These are phyloP conservation scores for Stereum hirsutum DNA, from an alignment of 1,284 basidiomycete genomes.

Conservation along the genomic window DNA sequence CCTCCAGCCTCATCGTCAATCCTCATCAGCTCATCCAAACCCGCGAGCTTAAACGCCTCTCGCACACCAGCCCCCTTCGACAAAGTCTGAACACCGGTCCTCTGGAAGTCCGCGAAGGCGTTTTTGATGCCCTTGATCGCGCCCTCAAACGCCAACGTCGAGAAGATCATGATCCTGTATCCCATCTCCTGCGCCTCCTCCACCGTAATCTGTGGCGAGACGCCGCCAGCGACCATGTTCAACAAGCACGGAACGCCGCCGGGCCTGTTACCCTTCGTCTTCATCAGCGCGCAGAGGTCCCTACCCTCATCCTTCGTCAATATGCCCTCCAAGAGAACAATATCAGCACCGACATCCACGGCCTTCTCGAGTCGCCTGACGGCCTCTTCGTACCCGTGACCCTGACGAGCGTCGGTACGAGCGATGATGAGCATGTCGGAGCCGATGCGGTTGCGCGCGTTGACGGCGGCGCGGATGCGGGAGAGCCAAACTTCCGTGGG, in stretches of 20 bases:
- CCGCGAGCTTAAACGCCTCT: too few species aligned
- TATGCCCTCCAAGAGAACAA: conserved; percentile 81
- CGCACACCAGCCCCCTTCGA: too few species aligned
- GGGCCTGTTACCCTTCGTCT: too few species aligned
- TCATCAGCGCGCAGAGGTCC: too few species aligned
- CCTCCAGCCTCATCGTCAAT: too few species aligned
- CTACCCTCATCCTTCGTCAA: conserved; percentile 57
- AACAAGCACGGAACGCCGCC: too few species aligned
- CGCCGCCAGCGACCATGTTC: conserved; percentile 69
- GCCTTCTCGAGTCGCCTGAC: conserved; percentile 61
- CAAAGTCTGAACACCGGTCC: too few species aligned
- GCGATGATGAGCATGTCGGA: conserved; percentile 61
- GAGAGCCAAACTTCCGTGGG: conserved; percentile 68
- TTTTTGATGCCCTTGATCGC: too few species aligned
- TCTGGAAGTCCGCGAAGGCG: too few species aligned
- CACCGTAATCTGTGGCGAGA: conserved; percentile 65
- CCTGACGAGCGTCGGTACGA: conserved; percentile 76
- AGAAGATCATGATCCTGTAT: conserved; percentile 73
- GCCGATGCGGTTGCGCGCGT: neutral
- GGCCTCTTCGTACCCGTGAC: conserved; percentile 76
- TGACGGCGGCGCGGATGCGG: conserved; percentile 68
- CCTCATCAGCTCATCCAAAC: too few species aligned
- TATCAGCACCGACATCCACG: conserved; percentile 69
- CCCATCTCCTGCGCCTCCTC: conserved; percentile 60
- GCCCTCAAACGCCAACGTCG: too few species aligned